Conservation (phyloP, 2,329 filamentous ascomycete species). For the Aspergillus bombycis region DNA sequence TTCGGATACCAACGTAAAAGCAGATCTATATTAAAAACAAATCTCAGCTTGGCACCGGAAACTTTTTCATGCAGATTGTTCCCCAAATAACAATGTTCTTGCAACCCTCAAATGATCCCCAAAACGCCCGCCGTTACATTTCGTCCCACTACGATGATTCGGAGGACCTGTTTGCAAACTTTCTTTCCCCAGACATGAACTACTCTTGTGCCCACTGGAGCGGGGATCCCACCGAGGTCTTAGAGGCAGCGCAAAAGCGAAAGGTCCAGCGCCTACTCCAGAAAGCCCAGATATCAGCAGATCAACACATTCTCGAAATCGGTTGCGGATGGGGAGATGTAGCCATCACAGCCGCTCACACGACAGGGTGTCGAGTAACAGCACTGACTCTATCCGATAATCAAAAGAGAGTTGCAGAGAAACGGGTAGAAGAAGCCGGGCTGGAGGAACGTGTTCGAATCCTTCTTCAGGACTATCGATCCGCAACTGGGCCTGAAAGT, state of each 20-base stretch:
- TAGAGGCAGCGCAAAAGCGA: conserved; percentile 62
- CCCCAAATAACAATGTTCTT: conserved; percentile 51
- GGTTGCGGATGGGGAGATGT: conserved; percentile 77
- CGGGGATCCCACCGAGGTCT: conserved; percentile 56
- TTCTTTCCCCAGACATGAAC: conserved; percentile 31
- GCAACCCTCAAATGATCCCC: conserved; percentile 59
- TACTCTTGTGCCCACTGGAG: conserved; percentile 63
- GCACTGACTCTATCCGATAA: conserved; percentile 69
- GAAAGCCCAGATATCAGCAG: conserved; percentile 63
- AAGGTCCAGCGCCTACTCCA: conserved; percentile 69
- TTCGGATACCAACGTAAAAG: background rate
- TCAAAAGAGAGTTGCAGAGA: conserved; percentile 69
- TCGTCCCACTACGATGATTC: conserved; percentile 75
- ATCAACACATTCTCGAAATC: conserved; percentile 73
- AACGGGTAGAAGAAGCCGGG: conserved; percentile 64
- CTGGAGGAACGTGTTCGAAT: conserved; percentile 66
- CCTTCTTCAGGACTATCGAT: conserved; percentile 69
- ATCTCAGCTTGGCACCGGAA: conserved; percentile 34
- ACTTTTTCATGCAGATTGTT: conserved; percentile 10
- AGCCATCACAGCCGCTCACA: conserved; percentile 68
- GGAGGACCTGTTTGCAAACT: conserved; percentile 29
- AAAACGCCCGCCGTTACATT: conserved; percentile 66
- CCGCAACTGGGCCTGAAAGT: conserved; percentile 53
- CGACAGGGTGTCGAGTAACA: conserved; percentile 70
- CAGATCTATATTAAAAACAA: conserved; percentile 73